These are phyloP conservation scores for Filosporella fistucella DNA, from an alignment of 495 filamentous ascomycete species.

Conservation along the genomic window DNA sequence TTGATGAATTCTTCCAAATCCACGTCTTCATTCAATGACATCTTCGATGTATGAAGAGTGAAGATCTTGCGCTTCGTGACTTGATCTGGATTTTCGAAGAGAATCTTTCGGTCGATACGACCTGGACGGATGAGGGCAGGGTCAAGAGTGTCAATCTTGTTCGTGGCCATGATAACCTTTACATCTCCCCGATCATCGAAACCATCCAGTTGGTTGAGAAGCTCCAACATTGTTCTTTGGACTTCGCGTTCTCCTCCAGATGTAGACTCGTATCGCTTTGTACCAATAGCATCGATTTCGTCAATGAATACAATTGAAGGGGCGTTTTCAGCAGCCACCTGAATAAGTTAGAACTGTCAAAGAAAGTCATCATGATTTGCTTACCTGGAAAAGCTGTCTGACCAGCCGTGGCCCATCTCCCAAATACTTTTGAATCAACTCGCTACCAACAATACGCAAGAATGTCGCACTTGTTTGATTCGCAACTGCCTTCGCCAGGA, in stretches of 20 bases:
- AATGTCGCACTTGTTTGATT: conserved; percentile 99
- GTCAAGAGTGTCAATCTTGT: conserved; percentile 98
- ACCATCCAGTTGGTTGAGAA: conserved; percentile 96
- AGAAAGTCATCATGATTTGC: neutral
- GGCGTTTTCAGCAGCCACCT: conserved; percentile 91
- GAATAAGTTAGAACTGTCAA: conserved; percentile 6
- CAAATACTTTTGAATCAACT: conserved; percentile 98
- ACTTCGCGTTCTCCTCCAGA: conserved; percentile 97
- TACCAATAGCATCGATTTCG: conserved; percentile 98
- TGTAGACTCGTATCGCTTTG: conserved; percentile 96
- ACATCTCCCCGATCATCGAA: conserved; percentile 99
- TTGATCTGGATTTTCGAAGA: conserved; percentile 99
- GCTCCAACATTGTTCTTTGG: conserved; percentile 97
- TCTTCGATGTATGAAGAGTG: conserved; percentile 97
- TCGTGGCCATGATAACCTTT: conserved; percentile 99
- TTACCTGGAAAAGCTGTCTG: conserved; percentile 89
- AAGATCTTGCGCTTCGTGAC: conserved; percentile 99
- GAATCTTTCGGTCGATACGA: conserved; percentile 98
- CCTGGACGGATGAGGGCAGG: conserved; percentile 95
- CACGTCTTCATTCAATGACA: conserved; percentile 92
- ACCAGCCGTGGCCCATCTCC: conserved; percentile 94
- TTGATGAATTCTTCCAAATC: conserved; percentile 98
- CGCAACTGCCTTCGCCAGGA: conserved; percentile 95
- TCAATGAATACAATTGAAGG: conserved; percentile 99
- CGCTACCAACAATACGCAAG: conserved; percentile 94